A percentile compares a stretch with the other conserved stretches of the same genome.
Evolutionary conservation across 2,329 filamentous ascomycete species (phyloP).

Genomic region (Claviceps sp.): DNA sequence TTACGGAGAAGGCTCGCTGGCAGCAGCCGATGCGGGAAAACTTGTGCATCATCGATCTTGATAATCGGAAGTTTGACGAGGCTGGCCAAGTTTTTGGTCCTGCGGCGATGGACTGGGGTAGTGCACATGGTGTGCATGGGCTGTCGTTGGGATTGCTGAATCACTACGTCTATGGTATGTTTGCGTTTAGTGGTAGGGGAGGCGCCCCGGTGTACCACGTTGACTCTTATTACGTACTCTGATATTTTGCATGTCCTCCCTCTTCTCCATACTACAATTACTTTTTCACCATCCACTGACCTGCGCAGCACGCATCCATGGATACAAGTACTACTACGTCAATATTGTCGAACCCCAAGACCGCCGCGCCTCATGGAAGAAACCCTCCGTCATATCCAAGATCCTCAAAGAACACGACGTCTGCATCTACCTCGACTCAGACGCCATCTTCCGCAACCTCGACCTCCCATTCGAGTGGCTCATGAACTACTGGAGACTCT

Average conservation of each 20-base stretch:
- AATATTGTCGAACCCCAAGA: constrained; percentile 24
- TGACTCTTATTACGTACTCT: no score
- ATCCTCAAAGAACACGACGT: constrained; percentile 29
- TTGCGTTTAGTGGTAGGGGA: neutral
- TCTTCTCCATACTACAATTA: no score
- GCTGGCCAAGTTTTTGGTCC: constrained; percentile 23
- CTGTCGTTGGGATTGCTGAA: constrained; percentile 28
- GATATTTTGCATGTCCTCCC: no score
- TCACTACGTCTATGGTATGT: constrained; percentile 29
- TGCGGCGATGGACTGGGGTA: constrained; percentile 22
- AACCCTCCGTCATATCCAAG: constrained; percentile 27
- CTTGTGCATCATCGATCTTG: constrained; percentile 32
- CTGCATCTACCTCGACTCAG: constrained; percentile 31
- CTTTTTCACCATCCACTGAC: neutral
- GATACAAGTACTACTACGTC: constrained; percentile 34
- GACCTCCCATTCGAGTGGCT: constrained; percentile 33
- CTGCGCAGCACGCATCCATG: constrained; percentile 27
- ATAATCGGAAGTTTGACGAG: constrained; percentile 25
- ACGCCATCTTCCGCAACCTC: constrained; percentile 29
- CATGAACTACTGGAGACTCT: constrained; percentile 32
- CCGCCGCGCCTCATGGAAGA: constrained; percentile 33
- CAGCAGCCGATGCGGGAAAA: constrained; percentile 22
- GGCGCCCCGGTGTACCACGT: no score
- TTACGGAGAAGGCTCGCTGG: constrained; percentile 17
- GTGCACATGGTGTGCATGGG: constrained; percentile 18